Evolutionary conservation across 139 green algal genomes (phyloP), one percentile per base, ranked within the genome.

Genomic region (Chlamydomonas sp.): DNA sequence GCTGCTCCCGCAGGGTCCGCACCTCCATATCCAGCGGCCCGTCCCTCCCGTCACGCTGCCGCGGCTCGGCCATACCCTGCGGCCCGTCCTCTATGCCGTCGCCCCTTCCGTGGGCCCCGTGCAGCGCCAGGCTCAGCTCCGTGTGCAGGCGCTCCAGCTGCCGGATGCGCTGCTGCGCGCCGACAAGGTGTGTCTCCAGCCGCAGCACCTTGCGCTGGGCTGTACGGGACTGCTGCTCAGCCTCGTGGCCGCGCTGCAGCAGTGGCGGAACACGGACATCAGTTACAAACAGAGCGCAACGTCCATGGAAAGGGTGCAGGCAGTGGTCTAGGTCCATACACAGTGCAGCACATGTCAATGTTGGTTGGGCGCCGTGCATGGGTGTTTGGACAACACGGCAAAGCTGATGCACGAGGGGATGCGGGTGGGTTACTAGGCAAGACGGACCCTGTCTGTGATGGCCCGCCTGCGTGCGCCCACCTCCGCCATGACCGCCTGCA

Each of bases 101-200:
- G 31, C 31, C 31, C 31, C 31, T 49, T 49, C 31, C 31, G 31
- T 49, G 31, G 31, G 31, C 31, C 31, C 31, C 31, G 31, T 49
- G 31, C 31, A 49, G 31, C 31, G 31, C 31, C 71, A 86, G 60
- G 59, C 59, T 79, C 17, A 63, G 20, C 71, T 72, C 20, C 60
- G 81, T 86, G 81, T 86, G 62, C 49, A 15, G 49, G 0, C 20
- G 60, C 72, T 86, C 81, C 71, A 86, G 81, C 59, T 86, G 67
- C 18, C 71, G 69, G 57, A 79, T 63, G 67, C 81, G 81, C 60
- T 79, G 60, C 57, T 63, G 60, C 14, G 69, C 62, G 60, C 49
- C 81, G 2, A 1, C 16, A 14, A 79, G 81, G 3, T 68, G 67
- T 1, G 71, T 8, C 69, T 86, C 81, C 61, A 80, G 59, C 49